Percentiles rank a stretch among this genome's conserved stretches.
Evolutionary conservation across 306 rosid genomes (phyloP).

Genomic region (Prosopis cineraria): DNA sequence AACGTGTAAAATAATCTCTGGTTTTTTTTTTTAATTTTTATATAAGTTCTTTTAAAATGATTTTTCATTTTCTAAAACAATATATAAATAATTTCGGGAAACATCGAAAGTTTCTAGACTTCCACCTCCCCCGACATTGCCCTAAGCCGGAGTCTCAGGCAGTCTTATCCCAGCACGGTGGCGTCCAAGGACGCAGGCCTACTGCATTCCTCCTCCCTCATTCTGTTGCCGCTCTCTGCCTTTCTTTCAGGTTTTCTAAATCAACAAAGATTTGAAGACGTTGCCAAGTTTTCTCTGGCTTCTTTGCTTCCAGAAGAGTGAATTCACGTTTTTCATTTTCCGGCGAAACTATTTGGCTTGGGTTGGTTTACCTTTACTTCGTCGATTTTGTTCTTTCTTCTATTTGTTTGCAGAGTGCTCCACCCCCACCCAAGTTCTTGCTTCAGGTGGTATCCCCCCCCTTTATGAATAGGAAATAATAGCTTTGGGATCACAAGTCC

Average conservation of each 20-base stretch:
- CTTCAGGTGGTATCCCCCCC: not conserved
- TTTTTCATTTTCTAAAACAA: too few species aligned
- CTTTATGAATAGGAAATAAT: not conserved
- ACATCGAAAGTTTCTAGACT: not conserved
- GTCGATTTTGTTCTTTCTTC: not conserved
- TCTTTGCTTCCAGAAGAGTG: not conserved
- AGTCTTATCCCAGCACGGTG: not conserved
- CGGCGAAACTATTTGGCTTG: not conserved
- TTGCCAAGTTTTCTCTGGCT: not conserved
- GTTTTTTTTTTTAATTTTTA: too few species aligned
- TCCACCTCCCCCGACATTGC: not conserved
- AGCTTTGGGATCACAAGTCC: not conserved
- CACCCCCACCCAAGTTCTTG: conserved; percentile 1
- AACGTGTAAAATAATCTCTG: too few species aligned
- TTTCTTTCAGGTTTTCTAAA: not conserved
- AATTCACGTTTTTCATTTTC: not conserved
- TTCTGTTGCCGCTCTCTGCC: not conserved
- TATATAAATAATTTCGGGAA: too few species aligned
- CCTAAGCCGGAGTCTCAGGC: not conserved
- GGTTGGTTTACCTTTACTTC: not conserved
- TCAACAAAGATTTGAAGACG: not conserved
- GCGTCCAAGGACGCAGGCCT: not conserved
- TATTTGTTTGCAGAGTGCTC: not conserved
- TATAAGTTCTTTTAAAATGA: too few species aligned
- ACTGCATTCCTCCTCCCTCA: not conserved